Conservation (phyloP, 106 monocot genomes). For the Allium cepa region DNA sequence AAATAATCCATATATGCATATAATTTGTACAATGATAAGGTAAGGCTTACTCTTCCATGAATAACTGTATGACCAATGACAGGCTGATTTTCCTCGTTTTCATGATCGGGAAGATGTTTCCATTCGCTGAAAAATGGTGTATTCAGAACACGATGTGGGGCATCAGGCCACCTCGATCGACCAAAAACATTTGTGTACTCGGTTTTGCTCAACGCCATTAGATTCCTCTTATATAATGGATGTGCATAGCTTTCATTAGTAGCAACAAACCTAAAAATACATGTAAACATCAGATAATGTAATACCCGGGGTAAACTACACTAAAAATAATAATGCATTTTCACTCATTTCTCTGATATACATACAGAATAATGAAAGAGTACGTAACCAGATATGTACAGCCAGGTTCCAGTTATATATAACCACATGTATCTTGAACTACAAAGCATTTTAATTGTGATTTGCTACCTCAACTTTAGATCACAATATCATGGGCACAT, state of each 20-base stretch:
- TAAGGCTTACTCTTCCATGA: slow-evolving; percentile 53
- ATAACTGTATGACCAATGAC: slow-evolving; percentile 57
- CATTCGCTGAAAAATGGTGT: slow-evolving; percentile 51
- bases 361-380: neutral
- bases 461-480: too few species aligned
- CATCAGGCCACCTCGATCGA: slow-evolving; percentile 74
- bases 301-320: too few species aligned
- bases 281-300: too few species aligned
- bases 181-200: slow-evolving; percentile 63
- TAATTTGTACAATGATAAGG: neutral
- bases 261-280: slow-evolving; percentile 43
- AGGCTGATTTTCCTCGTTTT: slow-evolving; percentile 56
- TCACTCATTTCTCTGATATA: too few species aligned
- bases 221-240: slow-evolving; percentile 52
- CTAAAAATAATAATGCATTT: too few species aligned
- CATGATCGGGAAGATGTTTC: slow-evolving; percentile 48
- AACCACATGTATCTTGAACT: too few species aligned
- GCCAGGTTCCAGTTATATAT: neutral
- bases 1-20: neutral
- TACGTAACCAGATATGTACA: slow-evolving; percentile 6
- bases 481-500: too few species aligned
- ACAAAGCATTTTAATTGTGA: too few species aligned
- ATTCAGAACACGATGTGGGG: slow-evolving; percentile 61
- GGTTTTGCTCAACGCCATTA: slow-evolving; percentile 49
- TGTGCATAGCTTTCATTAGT: slow-evolving; percentile 71